These are phyloP conservation scores for Ogataea trehalophila DNA, from an alignment of 805 yeast species.

Conservation along the genomic window DNA sequence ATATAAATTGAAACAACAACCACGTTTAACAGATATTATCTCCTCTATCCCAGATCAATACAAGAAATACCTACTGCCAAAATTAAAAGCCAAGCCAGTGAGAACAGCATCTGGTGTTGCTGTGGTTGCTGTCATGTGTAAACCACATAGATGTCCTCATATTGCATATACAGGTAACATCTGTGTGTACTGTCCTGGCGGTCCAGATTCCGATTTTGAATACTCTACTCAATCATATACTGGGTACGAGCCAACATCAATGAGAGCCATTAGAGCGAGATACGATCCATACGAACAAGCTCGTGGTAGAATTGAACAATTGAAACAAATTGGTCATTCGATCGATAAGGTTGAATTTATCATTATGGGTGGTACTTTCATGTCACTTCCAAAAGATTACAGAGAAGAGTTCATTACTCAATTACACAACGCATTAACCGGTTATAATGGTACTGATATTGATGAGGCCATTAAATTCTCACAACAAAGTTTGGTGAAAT, in stretches of 20 bases:
- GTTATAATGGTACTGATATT: constrained; percentile 78
- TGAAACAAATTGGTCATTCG: constrained; percentile 91
- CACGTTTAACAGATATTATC: constrained; percentile 90
- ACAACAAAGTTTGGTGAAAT: constrained; percentile 91
- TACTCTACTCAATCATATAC: constrained; percentile 97
- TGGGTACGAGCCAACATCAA: constrained; percentile 97
- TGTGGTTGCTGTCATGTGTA: constrained; percentile 98
- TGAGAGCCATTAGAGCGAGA: constrained; percentile 98
- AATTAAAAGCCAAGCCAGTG: constrained; percentile 96
- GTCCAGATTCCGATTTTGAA: constrained; percentile 97
- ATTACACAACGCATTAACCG: constrained; percentile 91
- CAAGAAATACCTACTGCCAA: constrained; percentile 85
- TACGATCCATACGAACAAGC: constrained; percentile 99
- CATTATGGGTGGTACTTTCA: constrained; percentile 98
- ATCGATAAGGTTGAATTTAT: constrained; percentile 97
- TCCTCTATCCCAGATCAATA: constrained; percentile 95
- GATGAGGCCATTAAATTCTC: constrained; percentile 90
- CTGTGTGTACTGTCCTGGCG: constrained; percentile 98
- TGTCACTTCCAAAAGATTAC: constrained; percentile 88
- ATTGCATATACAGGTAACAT: constrained; percentile 98
- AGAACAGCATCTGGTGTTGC: constrained; percentile 98
- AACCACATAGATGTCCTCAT: constrained; percentile 98
- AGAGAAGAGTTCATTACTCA: constrained; percentile 86
- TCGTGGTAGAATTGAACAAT: constrained; percentile 93
- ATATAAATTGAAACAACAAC: constrained; percentile 87